Percentiles rank a stretch among this genome's conserved stretches.
phyloP scores from a whole-genome alignment of 768 basidiomycete genomes.

The Boletus rex-veris region DNA sequence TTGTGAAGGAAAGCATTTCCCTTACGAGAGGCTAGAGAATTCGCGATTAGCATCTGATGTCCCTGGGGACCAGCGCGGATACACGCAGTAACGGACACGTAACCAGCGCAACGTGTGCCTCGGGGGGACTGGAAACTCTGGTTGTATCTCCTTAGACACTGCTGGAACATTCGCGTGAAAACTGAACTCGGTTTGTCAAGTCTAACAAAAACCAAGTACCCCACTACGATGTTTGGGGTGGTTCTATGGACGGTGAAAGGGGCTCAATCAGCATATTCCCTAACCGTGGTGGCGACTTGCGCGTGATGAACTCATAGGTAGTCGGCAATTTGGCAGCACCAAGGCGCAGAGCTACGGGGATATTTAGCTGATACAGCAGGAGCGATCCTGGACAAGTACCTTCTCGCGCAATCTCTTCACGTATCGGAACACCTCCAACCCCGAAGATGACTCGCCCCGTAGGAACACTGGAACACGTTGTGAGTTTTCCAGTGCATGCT shows the following conservation, averaged over 20 bases:
- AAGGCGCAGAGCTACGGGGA: slow-evolving; percentile 67
- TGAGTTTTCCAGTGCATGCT: background rate
- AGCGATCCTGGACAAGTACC: slow-evolving; percentile 41
- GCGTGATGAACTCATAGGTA: slow-evolving; percentile 80
- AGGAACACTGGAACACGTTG: slow-evolving; percentile 56
- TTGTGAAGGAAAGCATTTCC: too few relatives aligned
- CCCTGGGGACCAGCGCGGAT: too few relatives aligned
- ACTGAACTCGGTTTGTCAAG: background rate
- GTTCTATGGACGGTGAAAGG: slow-evolving; percentile 6
- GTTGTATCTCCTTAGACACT: background rate
- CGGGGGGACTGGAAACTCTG: background rate
- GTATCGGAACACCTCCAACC: slow-evolving; percentile 84
- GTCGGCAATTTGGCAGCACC: slow-evolving; percentile 88
- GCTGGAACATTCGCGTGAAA: background rate
- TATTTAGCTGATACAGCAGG: slow-evolving; percentile 1
- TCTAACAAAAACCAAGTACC: background rate
- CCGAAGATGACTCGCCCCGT: slow-evolving; percentile 91
- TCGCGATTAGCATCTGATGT: too few relatives aligned
- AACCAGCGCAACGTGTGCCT: too few relatives aligned
- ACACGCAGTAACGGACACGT: too few relatives aligned
- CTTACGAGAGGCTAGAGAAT: too few relatives aligned
- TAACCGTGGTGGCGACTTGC: slow-evolving; percentile 64
- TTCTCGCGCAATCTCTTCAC: slow-evolving; percentile 90
- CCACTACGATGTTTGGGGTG: slow-evolving; percentile 10
- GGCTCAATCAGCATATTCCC: slow-evolving; percentile 61